These are phyloP conservation scores for Diaporthe batatas DNA, from an alignment of 2,329 filamentous ascomycete species.

Conservation along the genomic window DNA sequence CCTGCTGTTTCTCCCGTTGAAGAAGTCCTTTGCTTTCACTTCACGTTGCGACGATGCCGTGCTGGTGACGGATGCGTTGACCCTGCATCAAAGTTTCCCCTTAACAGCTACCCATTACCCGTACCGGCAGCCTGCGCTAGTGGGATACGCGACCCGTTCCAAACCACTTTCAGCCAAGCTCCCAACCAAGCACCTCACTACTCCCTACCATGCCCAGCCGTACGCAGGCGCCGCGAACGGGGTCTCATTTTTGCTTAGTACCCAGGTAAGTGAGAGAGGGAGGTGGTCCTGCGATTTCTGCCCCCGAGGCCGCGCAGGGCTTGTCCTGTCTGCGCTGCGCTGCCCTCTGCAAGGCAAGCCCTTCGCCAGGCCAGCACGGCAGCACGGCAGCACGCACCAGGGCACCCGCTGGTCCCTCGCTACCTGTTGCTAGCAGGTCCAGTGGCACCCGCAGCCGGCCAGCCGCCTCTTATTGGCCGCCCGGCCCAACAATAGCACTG, in stretches of 20 bases:
- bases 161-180: constrained; percentile 34
- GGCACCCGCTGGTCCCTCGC: constrained; percentile 21
- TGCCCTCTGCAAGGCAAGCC: constrained; percentile 13
- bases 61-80: constrained; percentile 31
- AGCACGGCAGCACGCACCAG: constrained; percentile 4
- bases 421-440: neutral
- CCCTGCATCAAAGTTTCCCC: constrained; percentile 15
- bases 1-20: neutral
- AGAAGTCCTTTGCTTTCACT: constrained; percentile 24
- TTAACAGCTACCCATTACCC: neutral
- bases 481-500: constrained; percentile 13
- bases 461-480: constrained; percentile 19
- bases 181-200: constrained; percentile 30
- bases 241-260: constrained; percentile 12
- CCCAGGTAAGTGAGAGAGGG: constrained; percentile 14
- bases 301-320: constrained; percentile 8
- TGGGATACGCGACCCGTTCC: constrained; percentile 8
- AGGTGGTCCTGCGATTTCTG: neutral
- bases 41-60: constrained; percentile 19
- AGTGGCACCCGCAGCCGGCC: constrained; percentile 14
- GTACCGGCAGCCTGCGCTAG: neutral
- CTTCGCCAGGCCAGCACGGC: constrained; percentile 3
- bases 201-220: constrained; percentile 15
- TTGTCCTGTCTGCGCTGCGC: neutral
- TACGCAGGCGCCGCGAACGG: constrained; percentile 33